Evolutionary conservation across 305 asterid species (phyloP).

Genomic region (Nicotiana rustica): DNA sequence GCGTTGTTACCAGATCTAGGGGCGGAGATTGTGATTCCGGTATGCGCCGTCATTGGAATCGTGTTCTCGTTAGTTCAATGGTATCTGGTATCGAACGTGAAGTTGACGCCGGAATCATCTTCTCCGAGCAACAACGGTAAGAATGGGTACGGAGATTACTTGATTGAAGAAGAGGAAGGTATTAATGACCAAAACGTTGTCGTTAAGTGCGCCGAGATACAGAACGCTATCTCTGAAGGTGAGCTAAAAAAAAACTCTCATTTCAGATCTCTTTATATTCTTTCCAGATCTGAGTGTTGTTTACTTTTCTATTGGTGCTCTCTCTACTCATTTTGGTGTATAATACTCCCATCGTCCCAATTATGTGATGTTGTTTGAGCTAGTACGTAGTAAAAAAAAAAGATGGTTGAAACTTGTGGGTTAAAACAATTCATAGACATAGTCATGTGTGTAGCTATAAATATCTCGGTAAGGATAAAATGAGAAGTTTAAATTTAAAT

Average conservation of each 20-base stretch:
- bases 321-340: background rate
- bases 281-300: background rate
- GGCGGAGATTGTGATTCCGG: constrained; percentile 9
- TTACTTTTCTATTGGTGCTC: background rate
- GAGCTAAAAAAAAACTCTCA: constrained; percentile 40
- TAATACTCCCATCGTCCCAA: no score
- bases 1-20: constrained; percentile 21
- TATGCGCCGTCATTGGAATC: constrained; percentile 18
- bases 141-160: constrained; percentile 50
- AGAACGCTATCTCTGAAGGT: constrained; percentile 90
- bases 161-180: constrained; percentile 34
- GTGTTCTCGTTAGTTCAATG: constrained; percentile 27
- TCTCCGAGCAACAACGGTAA: background rate
- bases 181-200: constrained; percentile 50
- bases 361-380: no score
- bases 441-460: no score
- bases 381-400: no score
- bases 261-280: constrained; percentile 38
- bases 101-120: background rate
- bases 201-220: constrained; percentile 85
- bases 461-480: no score
- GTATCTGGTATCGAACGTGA: constrained; percentile 19
- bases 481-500: no score
- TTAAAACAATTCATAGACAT: no score
- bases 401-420: no score